Base-by-base conservation (phyloP, 306 rosid species). In the Castanea sativa region DNA sequence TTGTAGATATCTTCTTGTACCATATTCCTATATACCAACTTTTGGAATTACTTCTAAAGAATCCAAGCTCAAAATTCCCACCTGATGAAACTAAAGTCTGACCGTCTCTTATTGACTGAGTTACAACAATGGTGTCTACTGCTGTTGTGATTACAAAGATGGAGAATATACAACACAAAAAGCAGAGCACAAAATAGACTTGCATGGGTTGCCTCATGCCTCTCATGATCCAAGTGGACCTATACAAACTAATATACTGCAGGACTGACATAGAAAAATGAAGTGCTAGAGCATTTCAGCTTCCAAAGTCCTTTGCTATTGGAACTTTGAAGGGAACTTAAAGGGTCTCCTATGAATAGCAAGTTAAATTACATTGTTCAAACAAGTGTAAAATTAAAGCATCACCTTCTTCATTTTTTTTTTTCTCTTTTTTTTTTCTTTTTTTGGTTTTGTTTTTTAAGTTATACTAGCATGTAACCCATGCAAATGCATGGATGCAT, bases 1-100 rank as follows among this genome's bases (percentile, higher is more conserved):
- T 56, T n/a, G 53, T 6, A 2, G 90, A 76, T 49, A 87, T 45
- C 52, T 45, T 84, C 65, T 83, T 81, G 81, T 84, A 89, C 91
- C 93, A 87, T 15, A 91, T 86, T 16, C 91, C 93, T 32, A 89
- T 27, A 71, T 89, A 87, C 61, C 83, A 83, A 4, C 76, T 77
- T 25, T 63, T 75, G 77, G 89, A 86, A 67, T 69, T 77, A 21
- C 88, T 84, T 8, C 78, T 81, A 85, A 88, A 83, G 90, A 90
- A 90, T 63, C 94, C 89, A 72, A 89, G 80, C 74, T 82, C 86
- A 77, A 86, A 91, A 23, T 5, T 74, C 14, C 79, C 89, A 18
- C 57, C 73, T n/a, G 35, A 60, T 13, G 92, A 89, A 57, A 88
- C 85, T 15, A 91, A 52, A 11, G 90, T 82, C 67, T 1, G 63